A percentile compares a stretch with the other conserved stretches of the same genome.
These are phyloP conservation scores for Dictyostelium brefeldianum DNA, from an alignment of 78 protist species.

Conservation along the genomic window DNA sequence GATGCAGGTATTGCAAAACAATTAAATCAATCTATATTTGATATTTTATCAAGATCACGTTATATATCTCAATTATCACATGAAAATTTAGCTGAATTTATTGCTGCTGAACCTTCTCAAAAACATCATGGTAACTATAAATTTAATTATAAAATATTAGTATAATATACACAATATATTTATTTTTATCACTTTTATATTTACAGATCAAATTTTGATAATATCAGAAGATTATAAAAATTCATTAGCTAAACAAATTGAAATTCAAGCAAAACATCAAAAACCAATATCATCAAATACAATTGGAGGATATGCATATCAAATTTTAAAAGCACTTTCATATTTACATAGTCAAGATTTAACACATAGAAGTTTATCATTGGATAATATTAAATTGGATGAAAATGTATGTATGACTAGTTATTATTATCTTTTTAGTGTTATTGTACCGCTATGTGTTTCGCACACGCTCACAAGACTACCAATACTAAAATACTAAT, in stretches of 20 bases:
- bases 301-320: conserved; percentile 41
- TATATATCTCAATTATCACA: conserved; percentile 32
- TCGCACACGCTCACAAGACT: too few relatives aligned
- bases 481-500: neutral
- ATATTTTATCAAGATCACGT: conserved; percentile 47
- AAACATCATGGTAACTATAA: conserved; percentile 70
- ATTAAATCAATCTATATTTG: conserved; percentile 71
- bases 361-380: conserved; percentile 74
- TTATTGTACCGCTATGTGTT: too few relatives aligned
- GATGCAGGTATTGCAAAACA: conserved; percentile 75
- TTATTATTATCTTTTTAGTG: neutral
- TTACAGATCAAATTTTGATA: conserved; percentile 56
- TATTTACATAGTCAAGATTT: conserved; percentile 42
- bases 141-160: neutral
- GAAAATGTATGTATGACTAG: conserved; percentile 16
- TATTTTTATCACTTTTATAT: too few relatives aligned
- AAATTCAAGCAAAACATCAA: conserved; percentile 33
- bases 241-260: conserved; percentile 25
- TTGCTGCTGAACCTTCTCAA: conserved; percentile 66
- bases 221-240: conserved; percentile 67
- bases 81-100: conserved; percentile 56
- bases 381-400: conserved; percentile 67
- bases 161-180: too few relatives aligned
- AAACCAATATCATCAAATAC: conserved; percentile 14
- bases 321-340: conserved; percentile 59